Percentiles rank a stretch among this genome's conserved stretches.
phyloP scores from a whole-genome alignment of 202 grass and related monocot species.

The Carex arenaria region DNA sequence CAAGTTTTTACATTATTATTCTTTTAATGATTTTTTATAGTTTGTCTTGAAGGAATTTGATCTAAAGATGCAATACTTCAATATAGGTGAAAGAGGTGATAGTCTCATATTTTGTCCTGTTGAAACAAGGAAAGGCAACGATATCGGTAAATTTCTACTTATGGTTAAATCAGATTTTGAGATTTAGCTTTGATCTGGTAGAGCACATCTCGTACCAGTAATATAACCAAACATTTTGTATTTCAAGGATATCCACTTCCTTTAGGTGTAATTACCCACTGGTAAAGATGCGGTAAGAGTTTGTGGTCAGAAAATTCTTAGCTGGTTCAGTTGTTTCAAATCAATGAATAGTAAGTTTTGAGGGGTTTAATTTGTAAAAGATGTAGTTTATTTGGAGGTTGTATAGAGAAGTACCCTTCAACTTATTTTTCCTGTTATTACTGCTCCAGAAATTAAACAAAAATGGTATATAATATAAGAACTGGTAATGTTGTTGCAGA shows the following conservation, averaged over 20 bases:
- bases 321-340: not conserved
- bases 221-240: not conserved
- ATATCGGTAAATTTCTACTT: slow-evolving; percentile 32
- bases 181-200: not conserved
- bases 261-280: not conserved
- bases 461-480: not conserved
- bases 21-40: not conserved
- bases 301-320: not conserved
- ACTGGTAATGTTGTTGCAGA: not conserved
- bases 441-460: not conserved
- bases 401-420: not conserved
- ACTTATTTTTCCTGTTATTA: not conserved
- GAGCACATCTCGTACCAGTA: not conserved
- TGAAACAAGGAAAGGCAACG: slow-evolving; percentile 72
- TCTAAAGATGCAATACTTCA: slow-evolving; percentile 8
- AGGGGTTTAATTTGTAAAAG: not conserved
- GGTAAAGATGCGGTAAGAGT: not conserved
- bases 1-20: slow-evolving; percentile 27
- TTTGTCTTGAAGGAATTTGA: not conserved
- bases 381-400: not conserved
- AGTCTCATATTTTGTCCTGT: slow-evolving; percentile 83
- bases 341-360: not conserved
- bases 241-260: not conserved
- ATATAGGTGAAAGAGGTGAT: slow-evolving; percentile 92
- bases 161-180: not conserved